Evolutionary conservation across 2,329 filamentous ascomycete species (phyloP), one percentile per base, ranked within the genome.

Genomic region (Boeremia lycopersici): DNA sequence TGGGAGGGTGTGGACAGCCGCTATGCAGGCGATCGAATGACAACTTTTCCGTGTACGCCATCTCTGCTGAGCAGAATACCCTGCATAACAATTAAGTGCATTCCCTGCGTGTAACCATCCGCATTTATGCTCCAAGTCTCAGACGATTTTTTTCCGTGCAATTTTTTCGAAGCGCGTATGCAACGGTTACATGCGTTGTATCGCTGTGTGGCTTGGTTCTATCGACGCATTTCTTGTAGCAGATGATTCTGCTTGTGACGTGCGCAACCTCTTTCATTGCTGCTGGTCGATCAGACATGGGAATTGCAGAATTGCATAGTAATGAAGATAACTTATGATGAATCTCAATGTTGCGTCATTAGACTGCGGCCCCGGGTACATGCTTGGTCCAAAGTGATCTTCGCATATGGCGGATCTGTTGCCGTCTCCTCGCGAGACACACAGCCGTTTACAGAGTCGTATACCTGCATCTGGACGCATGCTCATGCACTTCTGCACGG

Each of bases 391-490:
- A 46, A 41, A 50, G 46, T 55, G 52, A 55, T 70, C 62, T 64
- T 59, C 64, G 63, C 62, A 66, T 63, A 57, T 63, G 59, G 56
- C 67, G 68, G 67, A 70, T 68, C 63, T 62, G 49, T 59, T 65
- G 57, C 68, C 68, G 68, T 59, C 62, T 69, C 68, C 68, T 69
- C 68, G 68, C 68, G 68, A 70, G 59, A 50, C 50, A 57, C 60
- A 57, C 52, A 60, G 53, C 63, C 64, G 58, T 56, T 54, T 56
- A 48, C 42, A 62, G 50, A 53, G 53, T 56, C 47, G 57, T 60
- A 59, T 54, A 59, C 42, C 48, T 56, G 59, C 62, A 62, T 57
- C 26, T 42, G 56, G 52, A 48, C 58, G 60, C 46, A 62, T 52
- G 54, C 57, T 41, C 60, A 50, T 59, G 46, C 54, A 56, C 59